Percentiles rank a stretch among this genome's conserved stretches.
These are phyloP conservation scores for Aspergillus fumigatiaffinis DNA, from an alignment of 2,329 filamentous ascomycete species.

Conservation along the genomic window DNA sequence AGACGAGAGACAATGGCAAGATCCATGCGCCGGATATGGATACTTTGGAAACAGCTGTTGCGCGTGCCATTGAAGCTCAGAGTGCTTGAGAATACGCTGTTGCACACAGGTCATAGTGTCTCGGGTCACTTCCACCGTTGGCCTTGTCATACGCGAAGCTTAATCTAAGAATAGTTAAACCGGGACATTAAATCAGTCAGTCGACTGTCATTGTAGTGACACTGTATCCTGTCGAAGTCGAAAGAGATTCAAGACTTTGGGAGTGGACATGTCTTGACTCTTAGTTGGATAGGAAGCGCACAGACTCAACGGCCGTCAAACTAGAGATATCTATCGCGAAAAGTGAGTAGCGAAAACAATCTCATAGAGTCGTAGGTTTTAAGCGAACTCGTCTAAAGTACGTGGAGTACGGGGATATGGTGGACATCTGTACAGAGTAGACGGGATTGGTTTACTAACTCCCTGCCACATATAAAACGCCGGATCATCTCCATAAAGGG, in stretches of 20 bases:
- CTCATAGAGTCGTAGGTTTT: too few species aligned
- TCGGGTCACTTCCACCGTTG: neutral
- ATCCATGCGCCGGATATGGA: conserved; percentile 55
- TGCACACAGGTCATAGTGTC: neutral
- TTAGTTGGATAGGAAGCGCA: neutral
- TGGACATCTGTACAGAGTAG: too few species aligned
- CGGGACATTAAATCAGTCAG: neutral
- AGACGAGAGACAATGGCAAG: conserved; percentile 61
- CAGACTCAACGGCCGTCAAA: neutral
- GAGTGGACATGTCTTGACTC: neutral
- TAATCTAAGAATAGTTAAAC: neutral
- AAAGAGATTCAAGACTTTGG: neutral
- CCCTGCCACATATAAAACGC: too few species aligned
- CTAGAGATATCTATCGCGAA: neutral
- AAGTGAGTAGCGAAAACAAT: neutral
- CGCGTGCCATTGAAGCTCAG: conserved; percentile 18
- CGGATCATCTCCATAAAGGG: neutral
- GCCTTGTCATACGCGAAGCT: neutral
- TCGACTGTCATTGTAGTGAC: neutral
- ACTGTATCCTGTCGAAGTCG: neutral
- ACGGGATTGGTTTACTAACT: too few species aligned
- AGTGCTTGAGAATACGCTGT: neutral
- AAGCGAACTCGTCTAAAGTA: too few species aligned
- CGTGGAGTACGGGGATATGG: neutral
- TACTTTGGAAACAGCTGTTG: conserved; percentile 48